Conservation (phyloP, 2,329 filamentous ascomycete species). For the Xylariaceae sp. region DNA sequence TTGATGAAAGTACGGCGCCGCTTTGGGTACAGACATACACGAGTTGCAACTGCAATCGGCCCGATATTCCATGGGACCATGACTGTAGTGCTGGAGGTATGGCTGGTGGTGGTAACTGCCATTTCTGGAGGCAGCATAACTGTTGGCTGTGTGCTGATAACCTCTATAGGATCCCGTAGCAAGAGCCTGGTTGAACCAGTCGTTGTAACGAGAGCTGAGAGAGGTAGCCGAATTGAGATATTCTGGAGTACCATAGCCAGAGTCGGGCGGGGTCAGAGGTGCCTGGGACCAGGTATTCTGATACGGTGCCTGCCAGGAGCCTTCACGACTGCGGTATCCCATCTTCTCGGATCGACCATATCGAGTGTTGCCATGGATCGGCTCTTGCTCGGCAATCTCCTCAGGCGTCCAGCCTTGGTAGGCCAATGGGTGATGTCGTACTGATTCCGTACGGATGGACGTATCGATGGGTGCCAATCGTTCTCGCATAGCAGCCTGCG, state of each 20-base stretch:
- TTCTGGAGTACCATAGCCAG: constrained; percentile 58
- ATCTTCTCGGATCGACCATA: constrained; percentile 19
- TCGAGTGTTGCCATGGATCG: constrained; percentile 39
- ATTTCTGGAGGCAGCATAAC: constrained; percentile 32
- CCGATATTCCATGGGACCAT: constrained; percentile 46
- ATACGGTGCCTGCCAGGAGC: constrained; percentile 38
- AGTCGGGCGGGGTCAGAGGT: constrained; percentile 56
- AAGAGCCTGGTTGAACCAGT: constrained; percentile 47
- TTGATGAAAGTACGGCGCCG: constrained; percentile 42
- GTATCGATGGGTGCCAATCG: constrained; percentile 45
- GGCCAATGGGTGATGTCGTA: constrained; percentile 28
- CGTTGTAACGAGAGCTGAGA: constrained; percentile 51
- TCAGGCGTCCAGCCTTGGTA: constrained; percentile 48
- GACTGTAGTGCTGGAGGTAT: constrained; percentile 47
- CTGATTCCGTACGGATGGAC: constrained; percentile 40
- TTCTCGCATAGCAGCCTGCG: constrained; percentile 42
- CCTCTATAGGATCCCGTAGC: constrained; percentile 30
- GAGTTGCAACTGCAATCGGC: constrained; percentile 46
- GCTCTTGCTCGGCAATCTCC: constrained; percentile 51
- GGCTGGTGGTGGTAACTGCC: constrained; percentile 36
- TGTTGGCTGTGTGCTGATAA: constrained; percentile 39
- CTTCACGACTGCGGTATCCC: constrained; percentile 41
- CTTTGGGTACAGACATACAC: constrained; percentile 42
- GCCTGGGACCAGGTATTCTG: constrained; percentile 35
- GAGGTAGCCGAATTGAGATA: constrained; percentile 52